Conservation (phyloP, 345 rosid genomes). For the Raphanus raphanistrum region DNA sequence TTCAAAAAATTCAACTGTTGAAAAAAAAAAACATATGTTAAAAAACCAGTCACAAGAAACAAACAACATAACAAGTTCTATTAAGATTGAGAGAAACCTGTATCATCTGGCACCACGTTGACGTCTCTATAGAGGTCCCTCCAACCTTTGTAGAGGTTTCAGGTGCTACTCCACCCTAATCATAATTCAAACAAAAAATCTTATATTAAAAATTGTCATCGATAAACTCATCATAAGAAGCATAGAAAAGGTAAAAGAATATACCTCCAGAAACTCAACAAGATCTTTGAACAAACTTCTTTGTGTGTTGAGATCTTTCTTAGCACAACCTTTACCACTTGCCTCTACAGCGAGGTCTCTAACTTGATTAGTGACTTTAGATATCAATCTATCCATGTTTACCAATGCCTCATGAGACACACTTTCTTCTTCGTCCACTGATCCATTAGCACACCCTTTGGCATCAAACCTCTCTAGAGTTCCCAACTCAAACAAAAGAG, state of each 20-base stretch:
- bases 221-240: too few species aligned
- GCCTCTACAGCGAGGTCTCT: conserved; percentile 81
- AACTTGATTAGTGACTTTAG: conserved; percentile 66
- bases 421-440: conserved; percentile 45
- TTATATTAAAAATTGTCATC: background rate
- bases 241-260: background rate
- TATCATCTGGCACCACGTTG: conserved; percentile 73
- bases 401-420: conserved; percentile 47
- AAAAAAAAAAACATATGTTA: conserved; percentile 8
- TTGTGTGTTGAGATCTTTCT: conserved; percentile 89
- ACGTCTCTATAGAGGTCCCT: conserved; percentile 57
- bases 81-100: conserved; percentile 29
- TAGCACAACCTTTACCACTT: conserved; percentile 87
- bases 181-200: background rate
- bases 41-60: background rate
- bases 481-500: conserved; percentile 71
- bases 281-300: conserved; percentile 83
- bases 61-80: background rate
- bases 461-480: conserved; percentile 62
- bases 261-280: conserved; percentile 68
- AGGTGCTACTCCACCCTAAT: conserved; percentile 63
- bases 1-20: conserved; percentile 77
- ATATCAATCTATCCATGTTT: conserved; percentile 62
- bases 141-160: conserved; percentile 69
- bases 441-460: conserved; percentile 43